Base-by-base conservation (phyloP, 345 rosid species). In the Passiflora organensis region DNA sequence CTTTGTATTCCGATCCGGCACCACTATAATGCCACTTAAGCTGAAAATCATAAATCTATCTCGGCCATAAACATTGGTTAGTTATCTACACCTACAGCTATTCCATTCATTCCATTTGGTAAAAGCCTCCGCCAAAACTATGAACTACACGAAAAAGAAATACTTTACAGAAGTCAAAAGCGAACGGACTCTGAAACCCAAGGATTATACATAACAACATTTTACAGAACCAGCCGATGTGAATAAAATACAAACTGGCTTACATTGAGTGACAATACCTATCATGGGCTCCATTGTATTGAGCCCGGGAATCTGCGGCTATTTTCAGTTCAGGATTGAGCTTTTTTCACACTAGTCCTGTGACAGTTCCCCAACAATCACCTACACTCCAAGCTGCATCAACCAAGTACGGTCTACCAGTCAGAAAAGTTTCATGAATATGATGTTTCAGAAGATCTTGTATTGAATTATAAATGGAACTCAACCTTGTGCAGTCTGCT, bases 401-500 rank as follows among this genome's bases (percentile, higher is more conserved):
- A 56, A 25, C 24, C 56, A 70, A 49, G 18, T 41, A 69, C 0
- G 9, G 51, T 8, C 38, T 42, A 3, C 6, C 14, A 45, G 52
- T 10, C 20, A 10, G 28, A 14, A 32, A 56, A 36, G 22, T 38
- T 13, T 0, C 1, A 43, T 1, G n/a, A n/a, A 23, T 22, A 18
- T n/a, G 41, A 15, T 21, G 18, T 6, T 9, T 9, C 13, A 34
- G 10, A 3, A 15, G 20, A n/a, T 28, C 37, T 24, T 32, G 16
- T 21, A 21, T 18, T 6, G 6, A 13, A 28, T 3, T 28, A 3
- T 28, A 6, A 42, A 23, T 0, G 9, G 43, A 32, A 43, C 11
- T 41, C 37, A 43, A 85, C 94, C 94, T 88, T 88, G 64, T 2
- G 95, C 80, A 34, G 96, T 84, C 67, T 80, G 78, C 49, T 76